Percentiles rank a stretch among this genome's conserved stretches.
phyloP scores from a whole-genome alignment of 2,329 filamentous ascomycete genomes.

The Sphaerostilbella broomeana region DNA sequence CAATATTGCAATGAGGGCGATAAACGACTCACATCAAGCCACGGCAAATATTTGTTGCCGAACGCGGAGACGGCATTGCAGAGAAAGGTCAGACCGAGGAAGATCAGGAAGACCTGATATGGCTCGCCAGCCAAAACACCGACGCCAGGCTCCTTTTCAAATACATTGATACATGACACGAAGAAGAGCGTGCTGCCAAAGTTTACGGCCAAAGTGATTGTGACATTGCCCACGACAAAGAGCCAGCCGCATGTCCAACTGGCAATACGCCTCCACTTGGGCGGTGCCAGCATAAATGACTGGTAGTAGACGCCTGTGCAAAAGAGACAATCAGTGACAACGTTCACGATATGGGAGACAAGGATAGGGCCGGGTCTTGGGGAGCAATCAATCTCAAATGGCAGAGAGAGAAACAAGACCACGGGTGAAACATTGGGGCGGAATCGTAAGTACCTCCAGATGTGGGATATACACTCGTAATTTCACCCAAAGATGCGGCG shows the following conservation, averaged over 20 bases:
- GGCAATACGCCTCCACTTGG: slow-evolving; percentile 53
- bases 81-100: slow-evolving; percentile 59
- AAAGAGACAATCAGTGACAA: slow-evolving; percentile 16
- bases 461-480: slow-evolving; percentile 71
- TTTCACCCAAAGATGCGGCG: slow-evolving; percentile 63
- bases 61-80: slow-evolving; percentile 61
- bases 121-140: slow-evolving; percentile 40
- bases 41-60: slow-evolving; percentile 60
- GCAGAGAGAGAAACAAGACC: not conserved
- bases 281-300: slow-evolving; percentile 65
- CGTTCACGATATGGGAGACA: too few relatives aligned
- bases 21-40: slow-evolving; percentile 56
- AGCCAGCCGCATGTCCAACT: slow-evolving; percentile 71
- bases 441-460: slow-evolving; percentile 54
- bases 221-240: slow-evolving; percentile 73
- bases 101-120: slow-evolving; percentile 67
- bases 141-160: slow-evolving; percentile 37
- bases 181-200: slow-evolving; percentile 67
- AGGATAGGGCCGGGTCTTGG: too few relatives aligned
- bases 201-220: slow-evolving; percentile 76
- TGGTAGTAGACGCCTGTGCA: slow-evolving; percentile 61
- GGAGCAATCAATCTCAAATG: not conserved
- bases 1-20: not conserved
- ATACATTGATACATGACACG: slow-evolving; percentile 50
- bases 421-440: too few relatives aligned